A percentile compares a stretch with the other conserved stretches of the same genome.
Conservation (phyloP, 805 yeast species). For the Saccharomycopsis lassenensis region DNA sequence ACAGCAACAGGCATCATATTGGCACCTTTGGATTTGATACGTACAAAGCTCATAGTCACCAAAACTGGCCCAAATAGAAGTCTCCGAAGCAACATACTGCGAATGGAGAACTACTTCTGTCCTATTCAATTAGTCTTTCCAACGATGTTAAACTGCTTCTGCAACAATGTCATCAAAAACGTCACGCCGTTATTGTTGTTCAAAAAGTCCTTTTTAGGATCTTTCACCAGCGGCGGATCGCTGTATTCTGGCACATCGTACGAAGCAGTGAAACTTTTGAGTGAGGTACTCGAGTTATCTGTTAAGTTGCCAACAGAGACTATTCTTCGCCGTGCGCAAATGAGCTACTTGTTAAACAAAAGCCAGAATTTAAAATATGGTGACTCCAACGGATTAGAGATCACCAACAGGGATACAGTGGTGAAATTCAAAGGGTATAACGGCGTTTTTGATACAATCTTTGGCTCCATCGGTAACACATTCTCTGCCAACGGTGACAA, state of each 20-base stretch:
- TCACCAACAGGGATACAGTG: slow-evolving; percentile 40
- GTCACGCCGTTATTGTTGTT: slow-evolving; percentile 57
- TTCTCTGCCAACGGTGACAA: slow-evolving; percentile 26
- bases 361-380: slow-evolving; percentile 26
- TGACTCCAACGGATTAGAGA: slow-evolving; percentile 29
- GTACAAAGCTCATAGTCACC: slow-evolving; percentile 67
- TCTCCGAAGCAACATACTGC: slow-evolving; percentile 54
- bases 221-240: slow-evolving; percentile 60
- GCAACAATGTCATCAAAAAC: slow-evolving; percentile 48
- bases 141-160: slow-evolving; percentile 52
- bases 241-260: slow-evolving; percentile 48
- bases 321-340: slow-evolving; percentile 72
- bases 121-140: slow-evolving; percentile 59
- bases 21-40: slow-evolving; percentile 73
- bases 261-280: slow-evolving; percentile 44
- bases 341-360: slow-evolving; percentile 41
- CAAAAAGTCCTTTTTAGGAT: too few species aligned
- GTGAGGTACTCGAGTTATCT: slow-evolving; percentile 59
- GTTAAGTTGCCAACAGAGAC: slow-evolving; percentile 84
- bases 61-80: slow-evolving; percentile 44
- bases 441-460: slow-evolving; percentile 45
- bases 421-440: slow-evolving; percentile 46
- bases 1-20: slow-evolving; percentile 61
- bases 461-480: slow-evolving; percentile 34
- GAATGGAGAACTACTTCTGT: slow-evolving; percentile 37